A percentile compares a stretch with the other conserved stretches of the same genome.
These are phyloP conservation scores for Forsythia viridissima DNA, from an alignment of 257 asterid genomes.

Conservation along the genomic window DNA sequence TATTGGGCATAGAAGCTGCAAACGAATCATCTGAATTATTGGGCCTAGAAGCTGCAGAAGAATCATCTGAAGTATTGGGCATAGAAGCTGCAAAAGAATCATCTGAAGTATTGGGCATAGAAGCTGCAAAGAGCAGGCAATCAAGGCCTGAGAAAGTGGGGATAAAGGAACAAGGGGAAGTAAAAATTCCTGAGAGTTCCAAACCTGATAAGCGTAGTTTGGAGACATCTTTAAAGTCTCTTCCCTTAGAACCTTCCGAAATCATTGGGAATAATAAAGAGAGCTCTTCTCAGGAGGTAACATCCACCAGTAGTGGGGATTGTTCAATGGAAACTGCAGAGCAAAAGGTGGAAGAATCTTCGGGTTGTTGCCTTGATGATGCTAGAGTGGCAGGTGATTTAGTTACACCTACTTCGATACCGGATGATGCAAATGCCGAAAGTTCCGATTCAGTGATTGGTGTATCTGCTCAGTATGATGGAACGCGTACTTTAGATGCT, in stretches of 20 bases:
- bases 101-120: conserved; percentile 17
- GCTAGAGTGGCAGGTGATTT: conserved; percentile 17
- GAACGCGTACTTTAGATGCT: neutral
- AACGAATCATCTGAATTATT: no score
- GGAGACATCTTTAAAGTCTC: conserved; percentile 21
- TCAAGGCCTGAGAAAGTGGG: conserved; percentile 13
- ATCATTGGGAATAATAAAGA: conserved; percentile 1
- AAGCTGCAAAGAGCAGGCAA: conserved; percentile 14
- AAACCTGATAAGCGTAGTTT: conserved; percentile 1
- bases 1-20: conserved; percentile 15
- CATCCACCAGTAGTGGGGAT: neutral
- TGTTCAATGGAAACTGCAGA: conserved; percentile 13
- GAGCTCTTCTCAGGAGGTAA: conserved; percentile 17
- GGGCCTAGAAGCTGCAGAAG: neutral
- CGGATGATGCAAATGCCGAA: conserved; percentile 5
- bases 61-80: conserved; percentile 21
- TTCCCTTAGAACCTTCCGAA: conserved; percentile 14
- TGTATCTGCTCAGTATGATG: conserved; percentile 21
- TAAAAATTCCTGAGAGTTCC: conserved; percentile 9
- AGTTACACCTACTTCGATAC: conserved; percentile 21
- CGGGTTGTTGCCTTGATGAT: conserved; percentile 17
- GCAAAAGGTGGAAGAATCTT: conserved; percentile 23
- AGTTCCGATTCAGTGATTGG: conserved; percentile 10
- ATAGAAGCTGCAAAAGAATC: conserved; percentile 5
- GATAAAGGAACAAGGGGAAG: conserved; percentile 21